phyloP scores from a whole-genome alignment of 129 eudicot genomes.

The Lonicera japonica region DNA sequence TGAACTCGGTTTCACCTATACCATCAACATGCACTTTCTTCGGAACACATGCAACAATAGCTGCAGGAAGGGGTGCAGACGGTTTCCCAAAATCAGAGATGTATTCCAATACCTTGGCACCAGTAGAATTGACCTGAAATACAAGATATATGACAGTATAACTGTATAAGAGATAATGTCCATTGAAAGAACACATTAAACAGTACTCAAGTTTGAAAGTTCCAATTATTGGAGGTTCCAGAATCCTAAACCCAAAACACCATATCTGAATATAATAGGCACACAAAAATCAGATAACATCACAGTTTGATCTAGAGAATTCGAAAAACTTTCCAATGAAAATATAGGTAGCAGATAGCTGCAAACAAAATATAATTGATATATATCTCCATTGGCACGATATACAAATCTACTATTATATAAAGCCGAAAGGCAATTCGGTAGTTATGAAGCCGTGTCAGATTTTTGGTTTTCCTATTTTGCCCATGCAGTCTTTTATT shows the following conservation, averaged over 20 bases:
- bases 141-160: slow-evolving; percentile 1
- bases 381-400: not conserved
- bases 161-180: not conserved
- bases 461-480: too few relatives aligned
- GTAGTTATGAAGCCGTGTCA: too few relatives aligned
- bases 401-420: too few relatives aligned
- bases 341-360: not conserved
- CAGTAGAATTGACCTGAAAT: slow-evolving; percentile 66
- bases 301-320: not conserved
- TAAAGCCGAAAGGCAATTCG: too few relatives aligned
- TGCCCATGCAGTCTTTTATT: too few relatives aligned
- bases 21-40: slow-evolving; percentile 76
- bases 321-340: not conserved
- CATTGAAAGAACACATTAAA: not conserved
- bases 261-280: not conserved
- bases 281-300: not conserved
- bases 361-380: not conserved
- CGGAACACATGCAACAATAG: slow-evolving; percentile 96
- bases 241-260: not conserved
- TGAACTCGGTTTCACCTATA: slow-evolving; percentile 76
- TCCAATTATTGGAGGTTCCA: not conserved
- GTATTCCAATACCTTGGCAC: slow-evolving; percentile 89
- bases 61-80: slow-evolving; percentile 94
- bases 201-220: not conserved
- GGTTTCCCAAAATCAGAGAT: slow-evolving; percentile 85